These are phyloP conservation scores for Fusarium chlamydosporum DNA, from an alignment of 2,329 filamentous ascomycete genomes.

Conservation along the genomic window DNA sequence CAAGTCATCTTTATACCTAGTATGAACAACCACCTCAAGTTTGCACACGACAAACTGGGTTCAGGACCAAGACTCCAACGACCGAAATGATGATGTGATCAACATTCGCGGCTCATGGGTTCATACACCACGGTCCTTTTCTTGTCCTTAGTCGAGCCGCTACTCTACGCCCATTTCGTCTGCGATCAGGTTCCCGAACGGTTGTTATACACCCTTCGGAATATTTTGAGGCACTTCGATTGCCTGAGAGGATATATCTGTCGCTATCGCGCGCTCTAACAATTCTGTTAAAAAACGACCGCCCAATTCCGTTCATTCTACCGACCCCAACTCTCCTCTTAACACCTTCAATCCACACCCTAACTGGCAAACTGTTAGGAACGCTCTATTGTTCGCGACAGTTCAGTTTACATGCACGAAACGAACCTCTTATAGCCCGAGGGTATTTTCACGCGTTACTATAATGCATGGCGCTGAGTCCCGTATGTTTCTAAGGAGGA, in stretches of 20 bases:
- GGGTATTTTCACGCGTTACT: background rate
- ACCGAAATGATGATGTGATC: too few relatives aligned
- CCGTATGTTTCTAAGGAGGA: background rate
- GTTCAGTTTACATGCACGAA: background rate
- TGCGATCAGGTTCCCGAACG: too few relatives aligned
- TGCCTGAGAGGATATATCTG: too few relatives aligned
- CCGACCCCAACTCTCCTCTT: background rate
- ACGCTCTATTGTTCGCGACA: background rate
- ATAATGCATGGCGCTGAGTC: background rate
- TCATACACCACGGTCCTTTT: too few relatives aligned
- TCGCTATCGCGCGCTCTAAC: too few relatives aligned
- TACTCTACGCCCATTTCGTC: too few relatives aligned
- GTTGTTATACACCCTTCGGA: too few relatives aligned
- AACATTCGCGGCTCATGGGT: too few relatives aligned
- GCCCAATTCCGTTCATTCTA: background rate
- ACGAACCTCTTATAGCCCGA: background rate
- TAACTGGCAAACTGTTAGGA: background rate
- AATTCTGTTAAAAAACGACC: background rate
- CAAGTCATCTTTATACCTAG: background rate
- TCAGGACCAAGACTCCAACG: background rate
- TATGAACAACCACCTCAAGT: background rate
- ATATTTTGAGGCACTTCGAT: too few relatives aligned
- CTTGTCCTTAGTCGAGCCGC: too few relatives aligned
- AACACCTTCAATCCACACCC: constrained; percentile 11
- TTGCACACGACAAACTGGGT: too few relatives aligned